Conservation (phyloP, 768 basidiomycete species). For the Suillus alpinus region DNA sequence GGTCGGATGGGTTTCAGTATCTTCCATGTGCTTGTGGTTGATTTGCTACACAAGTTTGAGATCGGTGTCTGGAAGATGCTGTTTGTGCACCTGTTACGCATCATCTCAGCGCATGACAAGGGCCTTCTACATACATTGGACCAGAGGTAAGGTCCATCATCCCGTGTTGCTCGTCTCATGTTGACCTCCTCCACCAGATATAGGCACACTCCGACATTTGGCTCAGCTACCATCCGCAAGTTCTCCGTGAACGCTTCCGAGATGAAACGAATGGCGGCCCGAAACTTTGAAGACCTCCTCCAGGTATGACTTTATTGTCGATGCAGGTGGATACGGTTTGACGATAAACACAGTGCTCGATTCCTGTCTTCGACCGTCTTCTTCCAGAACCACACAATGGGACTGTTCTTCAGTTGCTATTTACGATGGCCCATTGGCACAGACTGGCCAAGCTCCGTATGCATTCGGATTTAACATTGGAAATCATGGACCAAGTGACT, state of each 20-base stretch:
- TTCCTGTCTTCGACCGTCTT: conserved; percentile 38
- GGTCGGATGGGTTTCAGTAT: neutral
- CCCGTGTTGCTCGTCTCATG: too few relatives aligned
- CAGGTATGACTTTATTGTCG: conserved; percentile 14
- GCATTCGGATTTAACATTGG: conserved; percentile 23
- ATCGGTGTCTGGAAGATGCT: neutral
- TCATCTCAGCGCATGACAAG: neutral
- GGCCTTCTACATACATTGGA: neutral
- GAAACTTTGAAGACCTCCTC: conserved; percentile 36
- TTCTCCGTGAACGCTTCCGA: too few relatives aligned
- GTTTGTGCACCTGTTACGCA: neutral
- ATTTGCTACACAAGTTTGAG: neutral
- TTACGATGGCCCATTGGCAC: conserved; percentile 33
- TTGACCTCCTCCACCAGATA: too few relatives aligned
- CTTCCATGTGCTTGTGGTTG: neutral
- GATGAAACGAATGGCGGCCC: conserved; percentile 24
- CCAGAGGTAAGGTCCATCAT: too few relatives aligned
- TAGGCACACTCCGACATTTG: neutral
- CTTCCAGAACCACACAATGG: conserved; percentile 24
- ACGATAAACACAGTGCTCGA: conserved; percentile 27
- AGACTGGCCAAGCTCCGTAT: conserved; percentile 32
- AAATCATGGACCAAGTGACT: conserved; percentile 19
- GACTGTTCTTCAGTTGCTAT: conserved; percentile 22
- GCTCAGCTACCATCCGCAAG: neutral
- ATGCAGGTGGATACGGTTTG: neutral